Conservation (phyloP, 176 grass and related monocot species). For the Echinochloa phyllopogon region DNA sequence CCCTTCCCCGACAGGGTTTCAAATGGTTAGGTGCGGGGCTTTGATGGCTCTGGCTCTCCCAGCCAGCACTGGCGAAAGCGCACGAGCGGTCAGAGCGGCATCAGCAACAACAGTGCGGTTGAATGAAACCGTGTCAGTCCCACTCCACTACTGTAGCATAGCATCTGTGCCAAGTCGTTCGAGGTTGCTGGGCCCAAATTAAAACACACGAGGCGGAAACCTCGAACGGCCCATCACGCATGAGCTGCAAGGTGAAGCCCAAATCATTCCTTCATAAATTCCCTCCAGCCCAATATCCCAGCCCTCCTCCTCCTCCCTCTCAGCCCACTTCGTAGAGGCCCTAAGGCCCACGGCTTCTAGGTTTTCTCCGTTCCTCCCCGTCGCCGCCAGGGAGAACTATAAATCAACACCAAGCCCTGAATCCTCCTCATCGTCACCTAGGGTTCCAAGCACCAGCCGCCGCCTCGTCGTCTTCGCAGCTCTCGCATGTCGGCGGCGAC, state of each 20-base stretch:
- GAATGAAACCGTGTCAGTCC: neutral
- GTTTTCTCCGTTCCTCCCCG: neutral
- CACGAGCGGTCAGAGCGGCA: neutral
- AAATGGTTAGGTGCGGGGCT: too few species aligned
- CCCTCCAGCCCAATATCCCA: neutral
- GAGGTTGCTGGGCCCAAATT: too few species aligned
- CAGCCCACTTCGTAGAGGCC: neutral
- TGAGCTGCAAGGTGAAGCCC: neutral
- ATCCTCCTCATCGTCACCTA: neutral
- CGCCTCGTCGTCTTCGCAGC: too few species aligned
- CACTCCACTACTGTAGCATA: too few species aligned
- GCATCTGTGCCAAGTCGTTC: too few species aligned
- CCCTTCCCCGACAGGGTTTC: neutral
- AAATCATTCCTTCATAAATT: neutral
- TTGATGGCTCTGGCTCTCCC: too few species aligned
- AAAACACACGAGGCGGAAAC: too few species aligned
- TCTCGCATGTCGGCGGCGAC: rapidly evolving
- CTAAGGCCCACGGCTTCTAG: neutral
- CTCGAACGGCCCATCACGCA: neutral
- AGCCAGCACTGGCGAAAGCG: neutral
- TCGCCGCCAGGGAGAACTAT: conserved; percentile 16
- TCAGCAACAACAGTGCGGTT: neutral
- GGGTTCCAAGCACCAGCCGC: conserved; percentile 19
- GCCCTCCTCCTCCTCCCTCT: too few species aligned
- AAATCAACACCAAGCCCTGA: neutral